Evolutionary conservation across 2,329 filamentous ascomycete genomes (phyloP).

Genomic region (Aspergillus chevalieri): DNA sequence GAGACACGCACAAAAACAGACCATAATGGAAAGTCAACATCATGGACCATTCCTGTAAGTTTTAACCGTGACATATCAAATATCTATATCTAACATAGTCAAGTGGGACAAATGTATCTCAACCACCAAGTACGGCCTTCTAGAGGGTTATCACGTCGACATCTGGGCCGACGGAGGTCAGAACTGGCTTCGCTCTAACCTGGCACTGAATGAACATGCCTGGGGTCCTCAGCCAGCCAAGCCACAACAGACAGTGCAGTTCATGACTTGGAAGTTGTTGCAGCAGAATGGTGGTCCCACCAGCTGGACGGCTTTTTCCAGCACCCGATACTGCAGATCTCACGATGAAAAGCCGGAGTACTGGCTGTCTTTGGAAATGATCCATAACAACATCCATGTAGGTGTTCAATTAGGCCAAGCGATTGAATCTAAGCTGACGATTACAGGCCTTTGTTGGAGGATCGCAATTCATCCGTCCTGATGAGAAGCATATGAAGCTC

Average conservation of each 20-base stretch:
- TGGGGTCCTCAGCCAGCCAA: not conserved
- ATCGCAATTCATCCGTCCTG: not conserved
- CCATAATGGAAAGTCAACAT: not conserved
- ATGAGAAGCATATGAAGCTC: not conserved
- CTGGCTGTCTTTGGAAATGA: not conserved
- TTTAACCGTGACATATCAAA: too few species aligned
- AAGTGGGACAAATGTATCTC: not conserved
- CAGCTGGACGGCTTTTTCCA: not conserved
- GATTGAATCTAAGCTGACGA: not conserved
- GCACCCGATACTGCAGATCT: not conserved
- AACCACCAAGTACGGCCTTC: not conserved
- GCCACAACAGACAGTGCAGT: not conserved
- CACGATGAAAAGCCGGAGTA: not conserved
- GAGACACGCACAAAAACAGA: not conserved
- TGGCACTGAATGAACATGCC: not conserved
- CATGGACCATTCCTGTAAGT: not conserved
- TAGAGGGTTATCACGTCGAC: not conserved
- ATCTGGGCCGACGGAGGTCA: not conserved
- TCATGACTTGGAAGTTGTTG: not conserved
- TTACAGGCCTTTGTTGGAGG: not conserved
- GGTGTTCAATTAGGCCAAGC: not conserved
- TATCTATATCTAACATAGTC: not conserved
- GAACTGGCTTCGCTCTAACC: not conserved
- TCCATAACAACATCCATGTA: not conserved
- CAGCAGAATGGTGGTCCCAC: not conserved